A percentile compares a stretch with the other conserved stretches of the same genome.
Conservation (phyloP, 805 yeast species). For the Kodamaea kaohsiungensis region DNA sequence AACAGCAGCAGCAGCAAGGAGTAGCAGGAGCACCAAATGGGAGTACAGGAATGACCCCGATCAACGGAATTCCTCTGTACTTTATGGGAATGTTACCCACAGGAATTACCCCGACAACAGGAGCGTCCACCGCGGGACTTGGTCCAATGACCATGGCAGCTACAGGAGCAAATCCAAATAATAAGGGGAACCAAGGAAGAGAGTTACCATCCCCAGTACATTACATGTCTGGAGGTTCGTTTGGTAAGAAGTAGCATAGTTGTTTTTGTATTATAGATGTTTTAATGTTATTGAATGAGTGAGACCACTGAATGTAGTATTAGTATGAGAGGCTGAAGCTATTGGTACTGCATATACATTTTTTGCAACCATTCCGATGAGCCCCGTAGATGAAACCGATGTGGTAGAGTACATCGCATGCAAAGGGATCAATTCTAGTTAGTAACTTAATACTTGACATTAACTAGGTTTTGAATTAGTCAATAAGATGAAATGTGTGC, state of each 20-base stretch:
- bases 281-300: background rate
- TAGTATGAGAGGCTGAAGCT: background rate
- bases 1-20: slow-evolving; percentile 1
- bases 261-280: slow-evolving; percentile 1
- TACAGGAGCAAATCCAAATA: slow-evolving; percentile 5
- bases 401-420: background rate
- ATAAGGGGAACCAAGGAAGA: slow-evolving; percentile 10
- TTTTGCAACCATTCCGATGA: background rate
- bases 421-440: too few species aligned
- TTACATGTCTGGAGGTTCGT: slow-evolving; percentile 16
- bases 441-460: too few species aligned
- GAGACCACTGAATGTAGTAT: background rate
- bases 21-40: slow-evolving; percentile 7
- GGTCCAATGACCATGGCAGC: slow-evolving; percentile 10
- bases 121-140: slow-evolving; percentile 20
- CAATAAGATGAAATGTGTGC: too few species aligned
- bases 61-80: slow-evolving; percentile 35
- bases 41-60: slow-evolving; percentile 33
- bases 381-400: background rate
- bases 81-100: slow-evolving; percentile 36
- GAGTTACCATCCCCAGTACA: slow-evolving; percentile 24
- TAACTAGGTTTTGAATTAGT: too few species aligned
- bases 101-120: slow-evolving; percentile 14
- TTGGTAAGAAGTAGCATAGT: slow-evolving; percentile 8
- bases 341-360: background rate